These are phyloP conservation scores for Monilinia fructigena DNA, from an alignment of 2,329 filamentous ascomycete genomes.

Conservation along the genomic window DNA sequence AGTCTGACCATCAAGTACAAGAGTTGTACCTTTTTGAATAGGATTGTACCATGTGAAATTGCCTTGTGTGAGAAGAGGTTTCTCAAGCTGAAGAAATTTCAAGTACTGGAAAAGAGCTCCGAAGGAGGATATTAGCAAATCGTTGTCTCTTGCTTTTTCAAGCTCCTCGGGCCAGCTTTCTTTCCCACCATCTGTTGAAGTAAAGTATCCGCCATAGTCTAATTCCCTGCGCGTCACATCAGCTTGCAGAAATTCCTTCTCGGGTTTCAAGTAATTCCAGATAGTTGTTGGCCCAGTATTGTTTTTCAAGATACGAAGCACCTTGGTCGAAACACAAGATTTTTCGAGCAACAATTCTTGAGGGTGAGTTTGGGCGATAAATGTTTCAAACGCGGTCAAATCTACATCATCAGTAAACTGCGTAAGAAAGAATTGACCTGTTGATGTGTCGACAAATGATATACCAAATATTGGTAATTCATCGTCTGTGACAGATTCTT, in stretches of 20 bases:
- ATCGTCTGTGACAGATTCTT: slow-evolving; percentile 66
- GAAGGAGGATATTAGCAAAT: slow-evolving; percentile 84
- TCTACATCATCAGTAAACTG: slow-evolving; percentile 90
- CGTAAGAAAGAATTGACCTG: slow-evolving; percentile 90
- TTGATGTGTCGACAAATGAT: slow-evolving; percentile 92
- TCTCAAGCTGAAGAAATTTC: slow-evolving; percentile 81
- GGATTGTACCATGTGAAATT: slow-evolving; percentile 92
- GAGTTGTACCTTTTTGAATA: slow-evolving; percentile 81
- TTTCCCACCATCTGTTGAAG: slow-evolving; percentile 52
- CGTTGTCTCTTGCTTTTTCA: slow-evolving; percentile 70
- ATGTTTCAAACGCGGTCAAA: slow-evolving; percentile 94
- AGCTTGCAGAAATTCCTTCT: slow-evolving; percentile 86
- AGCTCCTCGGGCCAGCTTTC: slow-evolving; percentile 75
- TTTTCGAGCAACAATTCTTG: slow-evolving; percentile 90
- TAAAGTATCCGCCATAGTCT: slow-evolving; percentile 76
- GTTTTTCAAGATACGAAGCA: slow-evolving; percentile 90
- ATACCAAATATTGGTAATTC: slow-evolving; percentile 83
- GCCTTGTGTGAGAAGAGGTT: slow-evolving; percentile 79
- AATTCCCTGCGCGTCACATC: slow-evolving; percentile 81
- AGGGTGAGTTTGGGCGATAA: slow-evolving; percentile 87
- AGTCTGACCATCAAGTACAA: slow-evolving; percentile 93
- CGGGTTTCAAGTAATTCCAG: slow-evolving; percentile 89
- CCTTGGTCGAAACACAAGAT: slow-evolving; percentile 80
- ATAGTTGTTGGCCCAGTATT: slow-evolving; percentile 90
- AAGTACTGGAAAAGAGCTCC: slow-evolving; percentile 89